Evolutionary conservation across 1,139 yeast species (phyloP), one percentile per base, ranked within the genome.

Genomic region (Suhomyces choctaworum): DNA sequence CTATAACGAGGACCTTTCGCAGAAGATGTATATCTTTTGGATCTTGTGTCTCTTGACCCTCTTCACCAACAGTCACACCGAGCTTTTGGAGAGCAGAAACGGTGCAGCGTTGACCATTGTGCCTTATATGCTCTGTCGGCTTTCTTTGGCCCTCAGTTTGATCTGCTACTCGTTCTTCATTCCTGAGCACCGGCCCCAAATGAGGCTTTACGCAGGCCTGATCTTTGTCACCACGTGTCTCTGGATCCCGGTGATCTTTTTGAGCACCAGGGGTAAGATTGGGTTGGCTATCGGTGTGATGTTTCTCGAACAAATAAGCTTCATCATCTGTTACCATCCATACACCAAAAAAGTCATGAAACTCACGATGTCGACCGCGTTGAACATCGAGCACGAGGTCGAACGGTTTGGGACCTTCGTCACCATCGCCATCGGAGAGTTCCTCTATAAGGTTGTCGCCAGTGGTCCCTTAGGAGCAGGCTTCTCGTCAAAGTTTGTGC

Each of bases 351-450:
- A 51, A 31, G 12, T 57, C 16, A 39, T 78, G 46, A 55, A 61
- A 5, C 50, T 74, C 32, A 67, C 65, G 9, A 69, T 66, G 38
- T 72, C 82, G 5, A 78, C 87, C 0, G 86, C 86, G 0, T 55
- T 79, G 40, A 80, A 79, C 48, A 76, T 81, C 39, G 85, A 80
- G 48, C 86, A 80, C 48, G 85, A 78, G 48, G 82, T 77, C 14
- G 87, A 80, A 51, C 57, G 87, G 38, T 70, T 69, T 48, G 67
- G 72, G 2, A 75, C 79, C 0, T 80, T 80, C 51, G 80, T 69
- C 35, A 74, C 80, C 43, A 79, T 80, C 58, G 84, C 84, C 6
- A 66, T 80, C 46, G 87, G 87, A 17, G 86, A 80, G 46, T 80
- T 76, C 45, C 58, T 80, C 17, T 78, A 73, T 47, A 75, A 73